These are phyloP conservation scores for Kingdonia uniflora DNA, from an alignment of 164 flowering plant species.

Conservation along the genomic window DNA sequence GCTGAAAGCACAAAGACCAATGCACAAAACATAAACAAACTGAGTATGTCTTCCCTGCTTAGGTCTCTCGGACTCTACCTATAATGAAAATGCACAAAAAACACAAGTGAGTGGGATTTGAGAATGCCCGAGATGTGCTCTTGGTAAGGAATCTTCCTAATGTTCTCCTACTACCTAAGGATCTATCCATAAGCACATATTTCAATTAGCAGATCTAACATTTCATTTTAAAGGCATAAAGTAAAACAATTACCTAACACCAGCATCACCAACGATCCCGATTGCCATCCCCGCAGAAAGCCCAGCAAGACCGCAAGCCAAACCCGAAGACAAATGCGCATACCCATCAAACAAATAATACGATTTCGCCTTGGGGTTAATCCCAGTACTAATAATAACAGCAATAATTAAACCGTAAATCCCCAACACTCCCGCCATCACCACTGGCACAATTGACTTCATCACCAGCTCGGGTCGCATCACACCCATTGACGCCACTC, in stretches of 20 bases:
- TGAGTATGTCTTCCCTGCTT: too few relatives aligned
- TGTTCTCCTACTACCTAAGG: too few relatives aligned
- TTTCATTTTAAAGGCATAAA: too few relatives aligned
- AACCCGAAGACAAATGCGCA: constrained; percentile 6
- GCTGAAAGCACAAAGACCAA: too few relatives aligned
- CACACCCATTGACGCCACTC: constrained; percentile 5
- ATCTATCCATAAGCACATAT: too few relatives aligned
- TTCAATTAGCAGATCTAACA: too few relatives aligned
- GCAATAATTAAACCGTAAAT: constrained; percentile 5
- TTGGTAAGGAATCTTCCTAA: too few relatives aligned
- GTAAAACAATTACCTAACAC: constrained; percentile 1
- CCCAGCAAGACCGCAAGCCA: constrained; percentile 9
- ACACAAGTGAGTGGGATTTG: too few relatives aligned
- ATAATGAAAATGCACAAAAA: too few relatives aligned
- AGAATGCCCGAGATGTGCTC: too few relatives aligned
- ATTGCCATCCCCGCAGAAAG: constrained; percentile 10
- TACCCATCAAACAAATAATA: constrained; percentile 5
- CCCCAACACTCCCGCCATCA: constrained; percentile 9
- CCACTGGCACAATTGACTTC: constrained; percentile 7
- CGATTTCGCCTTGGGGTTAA: constrained; percentile 3
- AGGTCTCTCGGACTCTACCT: too few relatives aligned
- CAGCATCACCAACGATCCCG: constrained; percentile 7
- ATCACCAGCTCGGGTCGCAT: constrained; percentile 7
- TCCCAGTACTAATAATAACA: constrained; percentile 8
- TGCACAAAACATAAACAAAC: too few relatives aligned